Evolutionary conservation across 371 early-diverging fungal species (phyloP), one percentile per base, ranked within the genome.

Genomic region (Lichtheimia corymbifera): DNA sequence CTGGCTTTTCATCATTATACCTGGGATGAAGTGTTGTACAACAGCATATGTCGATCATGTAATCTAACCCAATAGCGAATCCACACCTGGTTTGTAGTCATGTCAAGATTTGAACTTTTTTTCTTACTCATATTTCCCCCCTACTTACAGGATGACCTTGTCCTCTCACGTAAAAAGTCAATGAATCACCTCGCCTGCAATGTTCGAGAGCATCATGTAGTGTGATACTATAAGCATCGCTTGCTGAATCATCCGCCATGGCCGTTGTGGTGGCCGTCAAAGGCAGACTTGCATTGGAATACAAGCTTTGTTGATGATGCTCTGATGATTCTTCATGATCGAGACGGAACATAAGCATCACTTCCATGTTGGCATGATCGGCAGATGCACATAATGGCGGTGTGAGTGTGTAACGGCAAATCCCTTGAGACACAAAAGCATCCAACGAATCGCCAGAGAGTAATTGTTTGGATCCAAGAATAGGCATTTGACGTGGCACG

Each of bases 121-220:
- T 57, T 57, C 42, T 14, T 7, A 57, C 43, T 51, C 11, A 28
- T 25, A 3, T 49, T 13, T 15, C 5, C 15, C 42, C 3, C 12
- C 2, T 0, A 15, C 61, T 69, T 72, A 72, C 73, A 11, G 73
- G 73, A 62, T 54, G 58, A 11, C 59, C 59, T 11, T 59, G 61
- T 13, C 70, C 62, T 50, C 67, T 64, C 11, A 70, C 70, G 45
- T 70, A 70, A 18, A 73, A 51, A 13, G 71, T 73, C 35, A 70
- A 44, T 47, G 67, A 67, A 35, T 70, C 73, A 1, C 73, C 71
- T 40, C 53, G 58, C 54, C 55, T 25, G 25, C 71, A 73, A 45
- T 59, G 41, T 18, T 47, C 13, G 5, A 63, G 17, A 17, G 53
- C 54, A 24, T 47, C 47, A 3, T 47, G 27, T 27, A 35, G 13